phyloP scores from a whole-genome alignment of 2,329 filamentous ascomycete species.

The Xylaria sp. region DNA sequence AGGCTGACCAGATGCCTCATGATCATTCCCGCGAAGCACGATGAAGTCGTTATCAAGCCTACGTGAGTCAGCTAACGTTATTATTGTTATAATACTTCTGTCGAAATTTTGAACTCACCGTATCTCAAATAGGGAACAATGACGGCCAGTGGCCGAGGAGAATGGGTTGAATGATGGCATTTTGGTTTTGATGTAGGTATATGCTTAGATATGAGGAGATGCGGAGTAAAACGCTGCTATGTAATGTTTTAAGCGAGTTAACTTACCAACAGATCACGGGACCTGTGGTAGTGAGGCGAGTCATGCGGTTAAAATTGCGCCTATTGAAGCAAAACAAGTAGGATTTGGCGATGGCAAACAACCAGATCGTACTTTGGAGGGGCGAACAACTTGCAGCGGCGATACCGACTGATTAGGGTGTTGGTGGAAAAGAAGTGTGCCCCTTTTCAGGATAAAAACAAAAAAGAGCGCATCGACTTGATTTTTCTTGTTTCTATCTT shows the following conservation, averaged over 20 bases:
- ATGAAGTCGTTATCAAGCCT: slow-evolving; percentile 83
- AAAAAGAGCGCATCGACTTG: slow-evolving; percentile 1
- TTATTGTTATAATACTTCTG: neutral
- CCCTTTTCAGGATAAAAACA: neutral
- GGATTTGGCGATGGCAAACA: slow-evolving; percentile 20
- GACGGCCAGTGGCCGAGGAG: slow-evolving; percentile 61
- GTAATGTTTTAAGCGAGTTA: slow-evolving; percentile 20
- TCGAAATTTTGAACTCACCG: slow-evolving; percentile 56
- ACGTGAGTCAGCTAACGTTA: slow-evolving; percentile 25
- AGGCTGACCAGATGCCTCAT: slow-evolving; percentile 79
- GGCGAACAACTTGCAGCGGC: slow-evolving; percentile 23
- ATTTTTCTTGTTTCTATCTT: neutral
- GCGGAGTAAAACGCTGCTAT: slow-evolving; percentile 25
- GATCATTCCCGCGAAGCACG: slow-evolving; percentile 78
- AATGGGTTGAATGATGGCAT: slow-evolving; percentile 70
- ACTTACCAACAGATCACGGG: slow-evolving; percentile 19
- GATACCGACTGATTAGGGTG: slow-evolving; percentile 18
- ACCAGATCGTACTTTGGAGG: neutral
- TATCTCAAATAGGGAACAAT: slow-evolving; percentile 67
- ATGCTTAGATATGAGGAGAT: slow-evolving; percentile 16
- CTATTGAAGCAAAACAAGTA: slow-evolving; percentile 3
- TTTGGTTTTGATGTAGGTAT: slow-evolving; percentile 36
- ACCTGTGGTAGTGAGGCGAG: slow-evolving; percentile 25
- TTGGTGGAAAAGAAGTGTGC: neutral
- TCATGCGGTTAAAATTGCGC: slow-evolving; percentile 24